Conservation (phyloP, 73 alveolate species). For the Tetrahymena borealis region DNA sequence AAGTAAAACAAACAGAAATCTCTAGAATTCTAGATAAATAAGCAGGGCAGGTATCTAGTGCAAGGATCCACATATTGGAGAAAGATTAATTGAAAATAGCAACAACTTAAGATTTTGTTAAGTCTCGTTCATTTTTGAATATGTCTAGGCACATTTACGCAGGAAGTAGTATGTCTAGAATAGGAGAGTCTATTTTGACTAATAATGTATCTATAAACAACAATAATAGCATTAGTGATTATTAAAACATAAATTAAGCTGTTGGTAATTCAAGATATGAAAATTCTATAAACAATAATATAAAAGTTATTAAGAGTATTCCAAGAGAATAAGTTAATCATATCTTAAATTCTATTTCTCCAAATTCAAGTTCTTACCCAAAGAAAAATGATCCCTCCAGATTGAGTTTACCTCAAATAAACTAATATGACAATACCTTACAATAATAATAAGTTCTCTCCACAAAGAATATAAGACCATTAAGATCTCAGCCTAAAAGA, state of each 20-base stretch:
- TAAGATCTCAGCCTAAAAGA: not conserved
- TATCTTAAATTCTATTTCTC: not conserved
- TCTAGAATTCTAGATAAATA: not conserved
- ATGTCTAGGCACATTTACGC: not conserved
- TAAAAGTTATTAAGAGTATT: not conserved
- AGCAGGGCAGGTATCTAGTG: not conserved
- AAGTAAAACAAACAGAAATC: not conserved
- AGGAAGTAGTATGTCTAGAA: not conserved
- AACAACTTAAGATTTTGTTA: not conserved
- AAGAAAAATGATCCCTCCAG: not conserved
- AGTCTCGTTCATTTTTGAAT: not conserved
- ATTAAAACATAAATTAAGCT: not conserved
- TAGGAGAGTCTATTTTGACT: not conserved
- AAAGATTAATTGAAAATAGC: not conserved
- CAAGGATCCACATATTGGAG: not conserved
- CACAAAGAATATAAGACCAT: not conserved
- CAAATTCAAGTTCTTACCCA: not conserved
- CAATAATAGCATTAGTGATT: too few species aligned
- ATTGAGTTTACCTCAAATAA: not conserved
- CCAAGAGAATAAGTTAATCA: not conserved
- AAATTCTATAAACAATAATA: not conserved
- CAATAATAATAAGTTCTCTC: not conserved
- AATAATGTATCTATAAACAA: not conserved
- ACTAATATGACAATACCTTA: not conserved
- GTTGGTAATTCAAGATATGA: not conserved